Evolutionary conservation across 345 rosid species (phyloP), one percentile per base, ranked within the genome.

Genomic region (Camelina laxa): DNA sequence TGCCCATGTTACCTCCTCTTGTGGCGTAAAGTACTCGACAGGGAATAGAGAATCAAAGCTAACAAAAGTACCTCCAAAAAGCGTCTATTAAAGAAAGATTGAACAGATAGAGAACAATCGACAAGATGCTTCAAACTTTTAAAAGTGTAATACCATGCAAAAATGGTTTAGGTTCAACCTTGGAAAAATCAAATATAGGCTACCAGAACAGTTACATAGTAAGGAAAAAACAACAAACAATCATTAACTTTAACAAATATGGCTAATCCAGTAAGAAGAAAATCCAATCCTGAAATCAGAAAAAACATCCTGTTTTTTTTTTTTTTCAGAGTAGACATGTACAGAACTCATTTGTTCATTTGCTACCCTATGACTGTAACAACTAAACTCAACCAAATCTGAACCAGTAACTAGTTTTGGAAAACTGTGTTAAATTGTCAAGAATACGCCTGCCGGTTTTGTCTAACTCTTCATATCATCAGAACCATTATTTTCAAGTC

Each of bases 401-500:
- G 69, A 70, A 61, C 31, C 60, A 59, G 49, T 69, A 42, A 69
- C 75, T 65, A 58, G 56, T 21, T 57, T 59, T 4, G 45, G 47
- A 77, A 70, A 70, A 65, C 72, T 65, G 31, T 70, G 81, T 59
- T 69, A 60, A 68, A 35, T 31, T 59, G 60, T 48, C 36, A 77
- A 65, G 61, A 58, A 57, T 31, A 72, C 27, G 57, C 63, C 63
- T 75, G 72, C 36, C n/a, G 38, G 56, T 65, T 72, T 74, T 74
- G 65, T 50, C 87, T 87, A 89, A 21, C 72, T 81, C 82, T 87
- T 86, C 86, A 80, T 83, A 82, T 90, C 94, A 78, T 78, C 75
- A 47, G 83, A 63, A 31, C 67, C 84, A 38, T 91, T 90, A 80
- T 84, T 88, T 79, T 88, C 94, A 75, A 47, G 77, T 47, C 74